Evolutionary conservation across 176 grass and related monocot genomes (phyloP).

Genomic region (Zizania latifolia): DNA sequence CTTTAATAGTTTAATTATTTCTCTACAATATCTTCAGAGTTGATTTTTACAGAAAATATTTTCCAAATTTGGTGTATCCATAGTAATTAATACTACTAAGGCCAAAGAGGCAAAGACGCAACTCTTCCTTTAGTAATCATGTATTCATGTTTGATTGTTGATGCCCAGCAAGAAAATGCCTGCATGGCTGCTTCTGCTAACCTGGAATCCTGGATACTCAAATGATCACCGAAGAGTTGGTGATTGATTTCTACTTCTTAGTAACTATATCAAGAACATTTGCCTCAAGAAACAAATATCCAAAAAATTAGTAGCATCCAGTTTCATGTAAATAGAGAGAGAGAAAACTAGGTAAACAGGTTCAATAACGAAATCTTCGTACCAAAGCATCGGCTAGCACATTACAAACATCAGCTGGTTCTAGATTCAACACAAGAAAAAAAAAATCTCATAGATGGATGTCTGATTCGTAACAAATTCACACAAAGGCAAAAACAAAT

Average conservation of each 20-base stretch:
- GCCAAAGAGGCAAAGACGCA: background rate
- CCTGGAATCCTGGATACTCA: too few relatives aligned
- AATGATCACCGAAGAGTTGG: too few relatives aligned
- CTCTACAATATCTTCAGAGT: background rate
- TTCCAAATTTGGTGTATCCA: background rate
- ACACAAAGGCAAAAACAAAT: background rate
- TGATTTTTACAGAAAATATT: background rate
- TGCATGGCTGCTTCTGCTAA: background rate
- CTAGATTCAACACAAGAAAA: background rate
- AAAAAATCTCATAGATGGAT: background rate
- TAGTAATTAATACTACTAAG: background rate
- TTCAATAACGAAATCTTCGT: background rate
- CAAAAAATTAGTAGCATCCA: background rate
- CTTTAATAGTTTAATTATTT: background rate
- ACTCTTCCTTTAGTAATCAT: background rate
- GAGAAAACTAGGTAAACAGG: background rate
- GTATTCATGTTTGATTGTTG: background rate
- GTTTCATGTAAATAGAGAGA: background rate
- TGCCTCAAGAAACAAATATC: background rate
- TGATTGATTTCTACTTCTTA: background rate
- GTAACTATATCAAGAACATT: background rate
- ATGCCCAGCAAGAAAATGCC: conserved; percentile 3
- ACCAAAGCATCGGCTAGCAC: background rate
- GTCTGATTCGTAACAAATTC: background rate
- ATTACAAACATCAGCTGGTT: background rate